phyloP scores from a whole-genome alignment of 345 rosid genomes.

The Melaleuca alternifolia region DNA sequence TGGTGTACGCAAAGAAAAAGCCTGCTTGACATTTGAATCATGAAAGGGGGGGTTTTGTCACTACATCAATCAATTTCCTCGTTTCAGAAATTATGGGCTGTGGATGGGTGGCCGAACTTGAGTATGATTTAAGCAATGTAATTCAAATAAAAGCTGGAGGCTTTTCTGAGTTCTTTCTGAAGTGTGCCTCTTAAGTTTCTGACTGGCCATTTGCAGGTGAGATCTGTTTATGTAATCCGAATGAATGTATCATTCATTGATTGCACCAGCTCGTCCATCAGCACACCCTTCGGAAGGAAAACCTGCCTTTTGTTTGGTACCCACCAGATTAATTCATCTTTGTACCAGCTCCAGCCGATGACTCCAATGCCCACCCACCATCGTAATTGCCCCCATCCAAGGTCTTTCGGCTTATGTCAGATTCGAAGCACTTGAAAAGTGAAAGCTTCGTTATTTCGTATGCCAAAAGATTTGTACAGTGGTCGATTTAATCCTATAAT shows the following conservation, averaged over 20 bases:
- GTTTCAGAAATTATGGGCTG: background rate
- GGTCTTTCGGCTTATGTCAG: background rate
- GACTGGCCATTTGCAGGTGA: background rate
- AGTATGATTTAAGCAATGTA: background rate
- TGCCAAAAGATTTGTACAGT: no score
- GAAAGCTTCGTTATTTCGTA: background rate
- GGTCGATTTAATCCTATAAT: no score
- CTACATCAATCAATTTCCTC: background rate
- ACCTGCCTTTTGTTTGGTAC: background rate
- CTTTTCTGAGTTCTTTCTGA: background rate
- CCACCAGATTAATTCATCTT: background rate
- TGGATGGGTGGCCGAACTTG: background rate
- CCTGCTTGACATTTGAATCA: background rate
- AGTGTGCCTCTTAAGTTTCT: background rate
- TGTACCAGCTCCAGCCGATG: background rate
- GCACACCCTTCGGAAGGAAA: background rate
- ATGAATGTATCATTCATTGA: background rate
- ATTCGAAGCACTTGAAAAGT: background rate
- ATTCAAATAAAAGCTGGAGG: background rate
- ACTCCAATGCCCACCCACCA: background rate
- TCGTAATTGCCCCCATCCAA: background rate
- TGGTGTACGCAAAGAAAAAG: background rate
- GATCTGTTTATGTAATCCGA: background rate
- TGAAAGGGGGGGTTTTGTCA: background rate
- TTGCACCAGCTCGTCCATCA: background rate